Evolutionary conservation across 345 rosid genomes (phyloP).

Genomic region (Eucalyptus leucophloia): DNA sequence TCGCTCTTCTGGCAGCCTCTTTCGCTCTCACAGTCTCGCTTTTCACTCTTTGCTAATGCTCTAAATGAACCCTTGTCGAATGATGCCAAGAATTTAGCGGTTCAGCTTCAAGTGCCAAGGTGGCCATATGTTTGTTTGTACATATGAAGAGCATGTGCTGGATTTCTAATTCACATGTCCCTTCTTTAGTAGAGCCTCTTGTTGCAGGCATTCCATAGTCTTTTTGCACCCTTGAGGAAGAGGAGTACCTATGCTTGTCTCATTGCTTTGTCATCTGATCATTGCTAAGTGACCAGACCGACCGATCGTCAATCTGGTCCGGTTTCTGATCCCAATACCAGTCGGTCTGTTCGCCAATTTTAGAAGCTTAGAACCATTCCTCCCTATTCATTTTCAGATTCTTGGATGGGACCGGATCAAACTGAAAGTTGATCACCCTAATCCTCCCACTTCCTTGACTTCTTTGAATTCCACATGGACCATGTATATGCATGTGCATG

Average conservation of each 20-base stretch:
- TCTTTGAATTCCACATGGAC: too few species aligned
- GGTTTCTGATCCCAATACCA: too few species aligned
- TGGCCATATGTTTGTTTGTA: neutral
- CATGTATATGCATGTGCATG: neutral
- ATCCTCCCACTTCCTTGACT: too few species aligned
- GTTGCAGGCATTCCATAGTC: conserved; percentile 32
- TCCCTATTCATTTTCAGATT: too few species aligned
- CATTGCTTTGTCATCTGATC: neutral
- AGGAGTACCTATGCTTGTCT: conserved; percentile 9
- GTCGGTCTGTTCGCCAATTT: too few species aligned
- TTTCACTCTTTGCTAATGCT: neutral
- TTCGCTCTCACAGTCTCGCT: neutral
- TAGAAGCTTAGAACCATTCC: too few species aligned
- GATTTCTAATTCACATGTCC: neutral
- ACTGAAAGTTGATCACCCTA: too few species aligned
- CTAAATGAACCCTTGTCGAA: neutral
- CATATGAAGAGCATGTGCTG: neutral
- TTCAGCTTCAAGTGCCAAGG: neutral
- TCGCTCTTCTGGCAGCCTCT: neutral
- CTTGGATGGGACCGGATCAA: too few species aligned
- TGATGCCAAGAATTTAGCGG: neutral
- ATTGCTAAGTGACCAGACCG: neutral
- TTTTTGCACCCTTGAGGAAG: conserved; percentile 36
- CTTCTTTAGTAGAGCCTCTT: neutral
- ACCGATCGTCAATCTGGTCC: too few species aligned